Percentiles rank a stretch among this genome's conserved stretches.
Conservation (phyloP, 2,329 filamentous ascomycete genomes). For the Paracorniculantispora psalliotae region DNA sequence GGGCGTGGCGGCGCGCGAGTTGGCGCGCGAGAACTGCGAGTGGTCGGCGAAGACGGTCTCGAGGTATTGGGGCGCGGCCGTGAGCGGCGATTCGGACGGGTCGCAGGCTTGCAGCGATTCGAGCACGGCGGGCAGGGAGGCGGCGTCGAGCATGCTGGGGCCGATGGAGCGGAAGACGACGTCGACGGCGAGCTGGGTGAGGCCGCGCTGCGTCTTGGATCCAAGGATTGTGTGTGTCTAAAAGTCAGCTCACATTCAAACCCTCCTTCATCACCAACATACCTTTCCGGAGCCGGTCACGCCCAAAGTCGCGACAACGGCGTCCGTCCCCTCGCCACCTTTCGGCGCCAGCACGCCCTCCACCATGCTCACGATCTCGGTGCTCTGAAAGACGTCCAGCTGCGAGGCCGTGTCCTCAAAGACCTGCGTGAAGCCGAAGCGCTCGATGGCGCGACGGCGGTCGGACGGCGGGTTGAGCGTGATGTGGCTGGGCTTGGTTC, state of each 20-base stretch:
- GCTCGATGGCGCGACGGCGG: conserved; percentile 81
- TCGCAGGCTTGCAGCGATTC: conserved; percentile 73
- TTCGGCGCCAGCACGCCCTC: conserved; percentile 72
- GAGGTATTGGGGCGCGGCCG: conserved; percentile 69
- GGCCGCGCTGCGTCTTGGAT: conserved; percentile 75
- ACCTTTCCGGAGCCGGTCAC: conserved; percentile 97
- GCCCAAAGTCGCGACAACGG: conserved; percentile 82
- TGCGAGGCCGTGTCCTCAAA: conserved; percentile 85
- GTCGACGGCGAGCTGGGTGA: conserved; percentile 89
- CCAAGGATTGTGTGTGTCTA: conserved; percentile 95
- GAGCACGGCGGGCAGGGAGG: conserved; percentile 56
- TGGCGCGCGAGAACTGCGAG: conserved; percentile 49
- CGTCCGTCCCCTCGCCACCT: conserved; percentile 78
- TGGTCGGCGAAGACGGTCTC: conserved; percentile 71
- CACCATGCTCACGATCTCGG: conserved; percentile 68
- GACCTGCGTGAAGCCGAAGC: conserved; percentile 89
- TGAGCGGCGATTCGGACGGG: conserved; percentile 72
- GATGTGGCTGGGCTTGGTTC: conserved; percentile 59
- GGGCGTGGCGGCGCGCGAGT: conserved; percentile 64
- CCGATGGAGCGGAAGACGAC: conserved; percentile 80
- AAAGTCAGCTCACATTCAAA: background rate
- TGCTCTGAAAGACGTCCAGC: conserved; percentile 79
- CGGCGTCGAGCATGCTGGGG: conserved; percentile 61
- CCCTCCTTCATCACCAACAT: conserved; percentile 1
- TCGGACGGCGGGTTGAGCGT: conserved; percentile 78